Evolutionary conservation across 345 rosid genomes (phyloP).

Genomic region (Linum usitatissimum): DNA sequence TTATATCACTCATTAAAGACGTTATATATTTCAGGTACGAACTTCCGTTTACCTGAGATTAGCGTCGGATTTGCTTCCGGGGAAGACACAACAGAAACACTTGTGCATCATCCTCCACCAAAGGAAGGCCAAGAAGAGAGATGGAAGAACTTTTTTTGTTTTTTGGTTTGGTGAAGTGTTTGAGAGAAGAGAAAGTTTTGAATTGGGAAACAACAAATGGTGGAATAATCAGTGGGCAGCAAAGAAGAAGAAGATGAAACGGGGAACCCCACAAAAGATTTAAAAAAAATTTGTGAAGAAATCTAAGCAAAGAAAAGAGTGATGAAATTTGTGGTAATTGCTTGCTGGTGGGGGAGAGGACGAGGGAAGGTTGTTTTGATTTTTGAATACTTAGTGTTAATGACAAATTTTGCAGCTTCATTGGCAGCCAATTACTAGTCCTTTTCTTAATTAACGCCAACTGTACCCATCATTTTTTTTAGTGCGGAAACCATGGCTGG

Average conservation of each 20-base stretch:
- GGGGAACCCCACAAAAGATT: background rate
- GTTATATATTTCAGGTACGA: background rate
- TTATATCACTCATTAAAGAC: background rate
- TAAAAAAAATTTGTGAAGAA: background rate
- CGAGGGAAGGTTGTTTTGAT: background rate
- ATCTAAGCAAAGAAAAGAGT: background rate
- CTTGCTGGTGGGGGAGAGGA: background rate
- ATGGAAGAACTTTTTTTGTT: background rate
- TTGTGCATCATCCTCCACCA: background rate
- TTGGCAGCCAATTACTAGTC: background rate
- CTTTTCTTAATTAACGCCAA: background rate
- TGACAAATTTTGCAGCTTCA: background rate
- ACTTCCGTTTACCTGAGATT: slow-evolving; percentile 14
- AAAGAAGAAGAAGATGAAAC: background rate
- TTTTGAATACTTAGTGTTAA: background rate
- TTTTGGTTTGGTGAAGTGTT: background rate
- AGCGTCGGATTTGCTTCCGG: slow-evolving; percentile 1
- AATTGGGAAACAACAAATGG: background rate
- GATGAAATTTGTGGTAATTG: background rate
- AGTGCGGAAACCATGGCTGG: background rate
- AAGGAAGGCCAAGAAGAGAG: background rate
- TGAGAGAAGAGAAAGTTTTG: background rate
- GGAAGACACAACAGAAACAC: slow-evolving; percentile 2
- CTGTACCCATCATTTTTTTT: too few species aligned
- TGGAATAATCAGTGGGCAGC: background rate